Evolutionary conservation across 2,329 filamentous ascomycete species (phyloP).

Genomic region (Monosporascus sp.): DNA sequence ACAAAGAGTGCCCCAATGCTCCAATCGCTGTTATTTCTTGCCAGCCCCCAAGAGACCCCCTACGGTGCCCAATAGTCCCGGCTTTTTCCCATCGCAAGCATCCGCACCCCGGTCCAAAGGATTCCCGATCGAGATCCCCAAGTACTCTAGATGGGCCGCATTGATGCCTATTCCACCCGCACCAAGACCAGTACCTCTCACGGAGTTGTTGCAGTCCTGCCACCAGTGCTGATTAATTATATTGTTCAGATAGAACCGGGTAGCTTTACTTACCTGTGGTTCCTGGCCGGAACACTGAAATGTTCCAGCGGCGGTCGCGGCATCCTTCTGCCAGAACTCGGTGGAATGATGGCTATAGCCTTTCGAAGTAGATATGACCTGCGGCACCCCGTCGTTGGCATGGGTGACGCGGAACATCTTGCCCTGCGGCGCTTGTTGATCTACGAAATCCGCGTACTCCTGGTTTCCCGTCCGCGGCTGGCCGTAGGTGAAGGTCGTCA

Average conservation of each 20-base stretch:
- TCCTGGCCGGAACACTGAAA: constrained; percentile 3
- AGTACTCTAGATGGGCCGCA: background rate
- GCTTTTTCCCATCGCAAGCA: too few species aligned
- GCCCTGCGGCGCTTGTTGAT: constrained; percentile 14
- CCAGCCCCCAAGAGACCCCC: too few species aligned
- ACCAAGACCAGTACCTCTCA: constrained; percentile 2
- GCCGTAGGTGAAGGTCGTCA: constrained; percentile 43
- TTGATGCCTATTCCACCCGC: constrained; percentile 1
- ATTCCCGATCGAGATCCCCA: too few species aligned
- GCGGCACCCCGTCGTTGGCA: constrained; percentile 43
- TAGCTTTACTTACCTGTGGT: background rate
- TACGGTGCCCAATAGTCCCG: too few species aligned
- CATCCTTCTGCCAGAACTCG: constrained; percentile 36
- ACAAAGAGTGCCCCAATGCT: too few species aligned
- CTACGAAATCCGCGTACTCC: constrained; percentile 33
- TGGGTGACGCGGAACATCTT: constrained; percentile 41
- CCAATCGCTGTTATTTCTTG: too few species aligned
- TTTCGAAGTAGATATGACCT: constrained; percentile 37
- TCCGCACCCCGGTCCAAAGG: too few species aligned
- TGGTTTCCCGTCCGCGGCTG: constrained; percentile 40
- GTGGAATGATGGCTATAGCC: constrained; percentile 44
- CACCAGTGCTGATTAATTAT: too few species aligned
- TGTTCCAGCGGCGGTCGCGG: background rate
- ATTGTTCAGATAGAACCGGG: too few species aligned
- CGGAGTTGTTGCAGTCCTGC: constrained; percentile 2